A percentile compares a stretch with the other conserved stretches of the same genome.
Evolutionary conservation across 1,139 yeast species (phyloP).

Genomic region (Hanseniaspora gamundiae): DNA sequence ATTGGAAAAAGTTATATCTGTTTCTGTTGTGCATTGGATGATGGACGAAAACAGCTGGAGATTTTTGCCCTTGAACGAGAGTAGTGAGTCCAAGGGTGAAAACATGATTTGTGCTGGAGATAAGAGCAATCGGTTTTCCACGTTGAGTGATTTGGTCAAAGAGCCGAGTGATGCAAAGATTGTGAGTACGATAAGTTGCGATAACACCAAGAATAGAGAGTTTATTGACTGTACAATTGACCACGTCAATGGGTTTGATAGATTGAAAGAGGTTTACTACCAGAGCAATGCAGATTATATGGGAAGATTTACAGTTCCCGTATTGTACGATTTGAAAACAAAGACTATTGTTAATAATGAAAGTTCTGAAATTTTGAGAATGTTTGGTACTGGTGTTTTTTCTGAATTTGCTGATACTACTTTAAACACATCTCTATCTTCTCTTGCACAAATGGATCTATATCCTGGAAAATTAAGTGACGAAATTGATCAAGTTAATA

Average conservation of each 20-base stretch:
- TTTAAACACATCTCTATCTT: no score
- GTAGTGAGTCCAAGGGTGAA: slow-evolving; percentile 24
- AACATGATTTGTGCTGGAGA: slow-evolving; percentile 12
- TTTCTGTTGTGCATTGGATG: slow-evolving; percentile 81
- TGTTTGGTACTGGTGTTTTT: slow-evolving; percentile 57
- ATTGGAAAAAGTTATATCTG: slow-evolving; percentile 41
- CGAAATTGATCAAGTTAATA: slow-evolving; percentile 65
- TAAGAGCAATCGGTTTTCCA: slow-evolving; percentile 7
- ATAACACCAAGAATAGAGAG: slow-evolving; percentile 13
- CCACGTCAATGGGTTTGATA: slow-evolving; percentile 44
- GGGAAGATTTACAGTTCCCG: slow-evolving; percentile 86
- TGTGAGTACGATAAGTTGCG: slow-evolving; percentile 2
- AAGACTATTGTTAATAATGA: slow-evolving; percentile 83
- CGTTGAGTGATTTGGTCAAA: slow-evolving; percentile 3
- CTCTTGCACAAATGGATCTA: slow-evolving; percentile 40
- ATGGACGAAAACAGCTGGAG: slow-evolving; percentile 64
- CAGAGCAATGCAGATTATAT: slow-evolving; percentile 63
- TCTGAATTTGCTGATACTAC: slow-evolving; percentile 37
- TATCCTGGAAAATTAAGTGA: slow-evolving; percentile 45
- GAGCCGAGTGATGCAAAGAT: slow-evolving; percentile 1
- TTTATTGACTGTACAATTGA: slow-evolving; percentile 40
- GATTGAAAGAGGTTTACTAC: slow-evolving; percentile 60
- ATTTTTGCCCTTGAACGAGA: slow-evolving; percentile 40
- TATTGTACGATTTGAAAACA: slow-evolving; percentile 77
- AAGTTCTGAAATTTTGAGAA: slow-evolving; percentile 77